These are phyloP conservation scores for Pachysolen tannophilus DNA, from an alignment of 805 yeast species.

Conservation along the genomic window DNA sequence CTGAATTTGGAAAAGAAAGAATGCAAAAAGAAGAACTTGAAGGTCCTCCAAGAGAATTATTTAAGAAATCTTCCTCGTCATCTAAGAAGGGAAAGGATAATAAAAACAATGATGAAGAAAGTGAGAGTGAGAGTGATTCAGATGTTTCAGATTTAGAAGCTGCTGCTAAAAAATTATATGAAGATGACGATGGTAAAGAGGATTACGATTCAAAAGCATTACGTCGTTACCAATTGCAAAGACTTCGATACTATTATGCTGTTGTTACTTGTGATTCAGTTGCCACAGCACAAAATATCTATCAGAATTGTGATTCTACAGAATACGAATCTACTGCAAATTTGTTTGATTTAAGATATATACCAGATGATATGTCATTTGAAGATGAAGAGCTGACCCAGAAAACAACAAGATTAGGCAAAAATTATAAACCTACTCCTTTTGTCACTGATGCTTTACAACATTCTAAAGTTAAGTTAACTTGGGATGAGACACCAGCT, in stretches of 20 bases:
- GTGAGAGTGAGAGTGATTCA: constrained; percentile 39
- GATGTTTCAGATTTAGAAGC: constrained; percentile 38
- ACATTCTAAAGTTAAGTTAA: constrained; percentile 89
- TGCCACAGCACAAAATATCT: constrained; percentile 64
- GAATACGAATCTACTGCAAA: constrained; percentile 96
- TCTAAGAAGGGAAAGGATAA: constrained; percentile 27
- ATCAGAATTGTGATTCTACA: constrained; percentile 86
- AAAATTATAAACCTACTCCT: constrained; percentile 65
- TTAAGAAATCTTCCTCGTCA: constrained; percentile 44
- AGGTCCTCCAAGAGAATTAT: constrained; percentile 88
- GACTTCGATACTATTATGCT: constrained; percentile 90
- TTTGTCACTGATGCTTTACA: constrained; percentile 95
- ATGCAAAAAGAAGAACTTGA: constrained; percentile 84
- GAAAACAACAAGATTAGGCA: constrained; percentile 64
- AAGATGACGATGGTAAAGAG: constrained; percentile 73
- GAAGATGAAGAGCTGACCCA: constrained; percentile 61
- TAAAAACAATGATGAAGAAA: constrained; percentile 26
- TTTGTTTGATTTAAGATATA: constrained; percentile 82
- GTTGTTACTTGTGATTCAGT: constrained; percentile 76
- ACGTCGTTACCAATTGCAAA: constrained; percentile 85
- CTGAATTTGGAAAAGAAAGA: constrained; percentile 88
- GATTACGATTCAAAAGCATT: constrained; percentile 81
- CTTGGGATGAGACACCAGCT: constrained; percentile 98
- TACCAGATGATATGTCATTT: constrained; percentile 90
- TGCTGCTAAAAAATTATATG: constrained; percentile 64